These are phyloP conservation scores for Colletotrichum aenigma DNA, from an alignment of 2,329 filamentous ascomycete genomes.

Conservation along the genomic window DNA sequence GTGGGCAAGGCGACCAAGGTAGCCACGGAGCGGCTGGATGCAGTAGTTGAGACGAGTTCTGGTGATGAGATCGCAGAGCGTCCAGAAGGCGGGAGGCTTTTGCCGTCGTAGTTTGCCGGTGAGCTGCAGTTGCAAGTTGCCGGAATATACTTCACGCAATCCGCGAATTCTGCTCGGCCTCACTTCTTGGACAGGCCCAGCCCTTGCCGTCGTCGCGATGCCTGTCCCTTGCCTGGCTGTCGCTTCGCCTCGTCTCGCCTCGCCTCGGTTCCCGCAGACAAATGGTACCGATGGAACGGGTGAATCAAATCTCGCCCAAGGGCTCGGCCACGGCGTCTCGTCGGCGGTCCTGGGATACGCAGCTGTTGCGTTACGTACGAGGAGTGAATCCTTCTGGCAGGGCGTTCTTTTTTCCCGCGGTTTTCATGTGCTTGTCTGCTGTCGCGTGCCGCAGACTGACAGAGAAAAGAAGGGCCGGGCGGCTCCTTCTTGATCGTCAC, in stretches of 20 bases:
- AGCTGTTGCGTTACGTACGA: background rate
- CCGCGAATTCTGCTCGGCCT: background rate
- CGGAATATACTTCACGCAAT: background rate
- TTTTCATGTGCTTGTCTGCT: background rate
- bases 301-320: constrained; percentile 7
- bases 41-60: background rate
- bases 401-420: background rate
- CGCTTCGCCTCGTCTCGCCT: constrained; percentile 16
- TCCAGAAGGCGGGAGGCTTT: background rate
- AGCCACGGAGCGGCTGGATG: background rate
- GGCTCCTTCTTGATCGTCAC: background rate
- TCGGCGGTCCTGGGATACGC: background rate
- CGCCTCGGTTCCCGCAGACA: background rate
- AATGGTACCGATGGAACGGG: constrained; percentile 8
- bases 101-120: background rate
- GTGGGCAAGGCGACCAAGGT: background rate
- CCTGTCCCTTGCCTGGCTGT: background rate
- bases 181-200: background rate
- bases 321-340: constrained; percentile 3
- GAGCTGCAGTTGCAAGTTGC: background rate
- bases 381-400: background rate
- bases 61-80: background rate
- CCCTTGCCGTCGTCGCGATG: background rate
- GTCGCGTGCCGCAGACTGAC: background rate
- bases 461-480: background rate